Evolutionary conservation across 1,139 yeast species (phyloP), one percentile per base, ranked within the genome.

Genomic region (Candida tropicalis): DNA sequence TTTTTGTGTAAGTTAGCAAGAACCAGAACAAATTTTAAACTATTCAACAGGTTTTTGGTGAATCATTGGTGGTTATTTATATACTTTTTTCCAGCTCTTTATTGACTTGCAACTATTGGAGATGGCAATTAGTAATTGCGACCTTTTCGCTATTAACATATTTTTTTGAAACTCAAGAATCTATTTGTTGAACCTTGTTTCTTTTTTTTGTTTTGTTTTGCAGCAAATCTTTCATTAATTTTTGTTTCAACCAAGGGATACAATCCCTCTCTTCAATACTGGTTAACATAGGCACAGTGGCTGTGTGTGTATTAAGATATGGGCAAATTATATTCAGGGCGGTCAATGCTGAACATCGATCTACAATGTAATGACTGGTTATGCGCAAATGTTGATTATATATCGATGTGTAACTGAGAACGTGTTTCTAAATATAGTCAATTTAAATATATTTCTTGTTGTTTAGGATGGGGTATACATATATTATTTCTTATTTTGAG

Each of bases 191-290:
- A n/a, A n/a, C n/a, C 31, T 27, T 29, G 8, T 15, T 26, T 3
- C 18, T 27, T 5, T 27, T 6, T 5, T 13, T 12, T 29, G 5
- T 15, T 29, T 15, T 16, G 5, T 15, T 29, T 29, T 29, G 34
- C 34, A 29, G 34, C 34, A 29, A 29, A 16, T 16, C 34, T n/a
- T 11, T n/a, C n/a, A n/a, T n/a, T n/a, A n/a, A n/a, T n/a, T 27
- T 20, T 20, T 20, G 3, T 20, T 20, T 20, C 8, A 6, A 11
- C 31, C 28, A 11, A 25, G 28, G 6, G 11, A 25, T 10, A 12
- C 6, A 4, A 12, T 8, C 31, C 18, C 31, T 15, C 13, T 25
- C 11, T 25, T n/a, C 28, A 10, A 5, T 25, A 11, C n/a, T 12
- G 6, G 5, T 25, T 25, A 10, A 25, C 28, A 25, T n/a, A n/a